Base-by-base conservation (phyloP, 257 asterid genomes). In the Ophiorrhiza pumila region DNA sequence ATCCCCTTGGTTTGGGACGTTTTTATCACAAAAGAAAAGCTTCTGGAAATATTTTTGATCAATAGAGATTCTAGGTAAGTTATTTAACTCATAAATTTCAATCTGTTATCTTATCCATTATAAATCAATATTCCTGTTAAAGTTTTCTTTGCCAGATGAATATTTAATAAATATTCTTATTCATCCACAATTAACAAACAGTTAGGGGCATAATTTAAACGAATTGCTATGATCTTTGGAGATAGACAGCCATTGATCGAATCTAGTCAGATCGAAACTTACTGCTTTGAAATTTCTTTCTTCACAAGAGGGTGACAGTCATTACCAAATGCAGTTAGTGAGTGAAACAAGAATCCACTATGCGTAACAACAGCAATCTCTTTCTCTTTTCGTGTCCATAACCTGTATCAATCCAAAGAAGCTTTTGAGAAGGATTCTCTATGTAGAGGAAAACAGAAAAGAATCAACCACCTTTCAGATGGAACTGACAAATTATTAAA, bases 281-380 rank as follows among this genome's bases (percentile, higher is more conserved):
- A 92, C 98, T 79, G 91, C 37, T 84, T 82, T 52, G 91, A 86
- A 64, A 93, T 85, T 80, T 89, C 97, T 42, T 84, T 83, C 84
- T 84, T 87, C 85, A 90, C 76, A 13, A 80, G 62, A 71, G 93
- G 93, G 77, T 89, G 90, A 69, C 88, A 90, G 43, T 87, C 95
- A 20, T 83, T 81, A 73, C 90, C 98, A 72, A 93, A 81, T 42
- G 85, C 81, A 74, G 79, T 83, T 65, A 93, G 72, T 42, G 98
- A 89, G 68, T 90, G 98, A 71, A 75, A 82, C 81, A 93, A 87
- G 90, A 87, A 87, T 68, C 98, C 98, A 71, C 97, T 88, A 85
- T 93, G 98, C 35, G 98, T 87, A 50, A 93, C 93, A 69, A 93
- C 82, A 73, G 93, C 98, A 75, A 93, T 93, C 84, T 93, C 97